phyloP scores from a whole-genome alignment of 2,329 filamentous ascomycete species.

The Pyricularia sp. region DNA sequence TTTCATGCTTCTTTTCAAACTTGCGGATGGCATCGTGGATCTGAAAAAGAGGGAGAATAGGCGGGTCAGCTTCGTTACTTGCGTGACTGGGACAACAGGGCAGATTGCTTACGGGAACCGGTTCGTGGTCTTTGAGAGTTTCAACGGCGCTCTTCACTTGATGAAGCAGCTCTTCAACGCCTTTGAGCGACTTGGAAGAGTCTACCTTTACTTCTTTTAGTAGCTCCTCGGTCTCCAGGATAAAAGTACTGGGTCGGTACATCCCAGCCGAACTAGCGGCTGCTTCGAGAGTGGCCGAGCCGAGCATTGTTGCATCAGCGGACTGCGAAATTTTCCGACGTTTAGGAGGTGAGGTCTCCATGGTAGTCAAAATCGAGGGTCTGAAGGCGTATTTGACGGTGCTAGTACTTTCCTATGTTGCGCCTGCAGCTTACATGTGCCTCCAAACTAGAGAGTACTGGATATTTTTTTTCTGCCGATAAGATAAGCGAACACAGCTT shows the following conservation, averaged over 20 bases:
- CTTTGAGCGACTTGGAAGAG: constrained; percentile 33
- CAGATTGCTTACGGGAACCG: constrained; percentile 31
- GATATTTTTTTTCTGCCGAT: neutral
- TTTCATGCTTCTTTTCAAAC: constrained; percentile 52
- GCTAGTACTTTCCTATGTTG: neutral
- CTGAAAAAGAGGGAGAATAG: constrained; percentile 24
- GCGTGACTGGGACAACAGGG: neutral
- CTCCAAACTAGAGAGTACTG: neutral
- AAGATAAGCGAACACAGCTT: neutral
- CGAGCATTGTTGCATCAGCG: neutral
- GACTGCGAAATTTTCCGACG: constrained; percentile 3
- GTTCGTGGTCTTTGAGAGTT: constrained; percentile 32
- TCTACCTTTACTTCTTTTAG: constrained; percentile 40
- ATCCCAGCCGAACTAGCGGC: constrained; percentile 17
- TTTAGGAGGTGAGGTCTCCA: constrained; percentile 4
- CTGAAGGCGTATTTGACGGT: neutral
- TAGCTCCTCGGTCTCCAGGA: constrained; percentile 47
- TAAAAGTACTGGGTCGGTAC: constrained; percentile 35
- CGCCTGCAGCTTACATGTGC: neutral
- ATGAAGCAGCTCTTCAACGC: constrained; percentile 35
- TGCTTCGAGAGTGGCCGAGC: constrained; percentile 10
- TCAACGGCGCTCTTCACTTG: constrained; percentile 41
- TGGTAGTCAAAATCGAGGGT: neutral
- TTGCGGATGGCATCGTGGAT: constrained; percentile 54
- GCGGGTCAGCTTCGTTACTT: neutral